A percentile compares a stretch with the other conserved stretches of the same genome.
Conservation (phyloP, 2,329 filamentous ascomycete genomes). For the Colletotrichum aenigma region DNA sequence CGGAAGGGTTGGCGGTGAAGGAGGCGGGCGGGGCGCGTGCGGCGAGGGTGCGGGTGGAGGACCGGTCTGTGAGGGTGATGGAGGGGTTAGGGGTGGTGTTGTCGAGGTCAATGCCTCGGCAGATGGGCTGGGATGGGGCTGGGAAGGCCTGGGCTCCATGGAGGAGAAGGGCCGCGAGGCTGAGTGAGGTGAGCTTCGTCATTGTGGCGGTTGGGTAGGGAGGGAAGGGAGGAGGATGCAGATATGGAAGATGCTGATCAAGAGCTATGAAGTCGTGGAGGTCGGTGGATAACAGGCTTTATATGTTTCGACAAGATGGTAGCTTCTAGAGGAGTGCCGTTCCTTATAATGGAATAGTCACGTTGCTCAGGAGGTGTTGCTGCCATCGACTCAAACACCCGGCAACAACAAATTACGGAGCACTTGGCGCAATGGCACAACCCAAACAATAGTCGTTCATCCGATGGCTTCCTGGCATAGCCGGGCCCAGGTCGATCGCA, state of each 20-base stretch:
- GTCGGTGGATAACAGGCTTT: rapidly evolving
- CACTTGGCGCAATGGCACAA: not conserved
- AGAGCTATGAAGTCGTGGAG: rapidly evolving
- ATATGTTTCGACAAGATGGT: not conserved
- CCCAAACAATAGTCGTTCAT: not conserved
- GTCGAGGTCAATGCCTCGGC: not conserved
- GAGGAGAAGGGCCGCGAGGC: not conserved
- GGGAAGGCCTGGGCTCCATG: not conserved
- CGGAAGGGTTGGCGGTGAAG: not conserved
- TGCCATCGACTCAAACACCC: not conserved
- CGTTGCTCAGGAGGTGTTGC: not conserved
- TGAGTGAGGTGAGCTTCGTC: not conserved
- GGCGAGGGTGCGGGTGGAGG: not conserved
- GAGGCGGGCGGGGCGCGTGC: not conserved
- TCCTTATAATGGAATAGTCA: not conserved
- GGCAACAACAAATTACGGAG: not conserved
- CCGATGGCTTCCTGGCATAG: not conserved
- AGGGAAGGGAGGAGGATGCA: rapidly evolving
- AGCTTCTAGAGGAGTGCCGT: not conserved
- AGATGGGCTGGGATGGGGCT: not conserved
- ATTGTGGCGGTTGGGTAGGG: not conserved
- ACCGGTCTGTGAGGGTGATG: not conserved
- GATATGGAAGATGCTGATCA: not conserved
- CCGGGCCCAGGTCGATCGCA: not conserved
- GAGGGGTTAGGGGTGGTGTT: not conserved